Percentiles rank a stretch among this genome's conserved stretches.
Evolutionary conservation across 176 grass and related monocot genomes (phyloP).

Genomic region (Triticum monococcum): DNA sequence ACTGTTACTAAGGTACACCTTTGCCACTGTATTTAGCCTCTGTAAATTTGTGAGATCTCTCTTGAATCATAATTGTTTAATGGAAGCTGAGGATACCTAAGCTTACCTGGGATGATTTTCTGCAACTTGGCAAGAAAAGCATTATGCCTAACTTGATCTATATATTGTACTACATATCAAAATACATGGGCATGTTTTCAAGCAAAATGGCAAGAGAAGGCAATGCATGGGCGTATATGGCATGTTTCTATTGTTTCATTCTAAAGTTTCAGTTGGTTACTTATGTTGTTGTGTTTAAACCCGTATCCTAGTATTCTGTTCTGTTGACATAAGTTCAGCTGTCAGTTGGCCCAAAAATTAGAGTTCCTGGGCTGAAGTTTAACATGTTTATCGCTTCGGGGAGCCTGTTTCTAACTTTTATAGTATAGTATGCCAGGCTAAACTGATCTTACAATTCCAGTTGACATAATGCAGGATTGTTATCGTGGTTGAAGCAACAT

Average conservation of each 20-base stretch:
- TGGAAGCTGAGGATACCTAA: not conserved
- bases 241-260: not conserved
- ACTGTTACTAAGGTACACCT: conserved; percentile 65
- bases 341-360: not conserved
- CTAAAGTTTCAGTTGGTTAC: not conserved
- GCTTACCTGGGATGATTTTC: not conserved
- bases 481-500: conserved; percentile 69
- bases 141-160: not conserved
- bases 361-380: not conserved
- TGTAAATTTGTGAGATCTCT: not conserved
- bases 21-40: conserved; percentile 9
- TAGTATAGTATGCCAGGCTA: not conserved
- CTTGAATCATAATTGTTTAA: conserved; percentile 19
- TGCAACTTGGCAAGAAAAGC: not conserved
- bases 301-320: not conserved
- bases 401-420: not conserved
- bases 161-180: not conserved
- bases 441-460: conserved; percentile 15
- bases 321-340: conserved; percentile 4
- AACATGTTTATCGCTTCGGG: conserved; percentile 9
- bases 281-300: conserved; percentile 6
- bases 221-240: not conserved
- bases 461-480: conserved; percentile 57
- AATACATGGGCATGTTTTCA: not conserved
- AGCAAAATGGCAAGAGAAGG: conserved; percentile 12